Evolutionary conservation across 208 protist genomes (phyloP), one percentile per base, ranked within the genome.

Genomic region (Acanthamoeba triangularis): DNA sequence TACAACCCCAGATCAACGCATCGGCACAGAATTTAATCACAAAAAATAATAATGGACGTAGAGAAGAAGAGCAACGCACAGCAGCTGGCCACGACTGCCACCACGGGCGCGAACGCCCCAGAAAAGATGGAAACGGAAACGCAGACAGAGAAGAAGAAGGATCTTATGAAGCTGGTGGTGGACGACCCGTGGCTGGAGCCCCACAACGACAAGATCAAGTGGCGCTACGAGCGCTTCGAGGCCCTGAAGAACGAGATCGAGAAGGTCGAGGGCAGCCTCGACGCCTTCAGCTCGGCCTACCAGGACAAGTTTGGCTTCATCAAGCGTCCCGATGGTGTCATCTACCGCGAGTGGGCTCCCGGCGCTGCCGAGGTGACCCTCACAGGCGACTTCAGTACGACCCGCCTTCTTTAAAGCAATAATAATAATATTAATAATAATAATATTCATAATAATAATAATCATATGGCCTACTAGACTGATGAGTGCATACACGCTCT

Each of bases 381-480:
- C 37, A 76, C 98, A 47, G 97, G 98, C 56, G 98, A 98, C 59
- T 98, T 98, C 84, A 98, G 92, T 97, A 80, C 35, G 96, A 56
- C 82, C 78, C 59, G 25, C n/a, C n/a, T 76, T 1, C 1, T n/a
- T 63, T 35, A 44, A 33, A 30, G 11, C 49, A 35, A n/a, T 30
- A 47, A 10, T 63, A 28, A 8, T 20, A 41, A 41, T 41, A 4
- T 1, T 41, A 41, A 41, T 41, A 41, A 41, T 41, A 41, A 41
- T 41, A 41, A 41, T 41, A 41, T 41, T 91, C 49, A 41, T 41
- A 4, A 3, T 41, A 41, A 41, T 41, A 41, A 41, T 41, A 41
- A 41, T 41, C 1, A 41, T 41, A 41, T 41, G 49, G 13, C 49
- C 8, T 54, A n/a, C n/a, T n/a, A n/a, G n/a, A n/a, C n/a, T n/a